Base-by-base conservation (phyloP, 768 basidiomycete genomes). In the Termitomyces titanicus region DNA sequence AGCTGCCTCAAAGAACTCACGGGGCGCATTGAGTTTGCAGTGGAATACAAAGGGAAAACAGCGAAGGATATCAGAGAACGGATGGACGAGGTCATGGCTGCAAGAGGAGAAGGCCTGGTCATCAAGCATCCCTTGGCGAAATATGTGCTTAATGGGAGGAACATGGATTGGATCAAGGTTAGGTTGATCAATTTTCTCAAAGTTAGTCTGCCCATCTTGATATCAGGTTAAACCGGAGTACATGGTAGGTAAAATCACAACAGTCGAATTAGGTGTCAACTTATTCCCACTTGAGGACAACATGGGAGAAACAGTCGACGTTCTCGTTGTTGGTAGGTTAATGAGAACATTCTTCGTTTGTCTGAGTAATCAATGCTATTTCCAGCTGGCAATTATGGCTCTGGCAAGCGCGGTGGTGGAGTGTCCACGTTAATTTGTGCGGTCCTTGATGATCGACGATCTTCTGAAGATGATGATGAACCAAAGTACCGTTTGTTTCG, bases 131-230 rank as follows among this genome's bases (percentile, higher is more conserved):
- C 87, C 0, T 72, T 81, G 22, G 83, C 89, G 0, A 79, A 85
- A 57, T 99, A 99, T 69, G 77, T 84, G 12, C 73, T 97, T 40
- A 94, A 95, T 62, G 93, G 91, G 1, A 78, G 97, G 55, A 92
- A 89, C 62, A 82, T 85, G 68, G 88, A 92, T 63, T 99, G 97
- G 96, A 84, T 96, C 64, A 99, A 99, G 74, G 88, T n/a, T 86
- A 61, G 43, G 69, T 39, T 10, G 5, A 22, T 31, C 47, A 3
- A 13, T 38, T 17, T 12, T 13, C 18, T 31, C 34, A 1, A 3
- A 15, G 22, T 27, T 27, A 9, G 40, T 43, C 18, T 15, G n/a
- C 31, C 10, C 22, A 53, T n/a, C 17, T 31, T 51, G 37, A 38
- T 2, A 7, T 33, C 47, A 86, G 84, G 88, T 94, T 22, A 92